Evolutionary conservation across 75 land plant genomes (phyloP).

Genomic region (Picea glauca): DNA sequence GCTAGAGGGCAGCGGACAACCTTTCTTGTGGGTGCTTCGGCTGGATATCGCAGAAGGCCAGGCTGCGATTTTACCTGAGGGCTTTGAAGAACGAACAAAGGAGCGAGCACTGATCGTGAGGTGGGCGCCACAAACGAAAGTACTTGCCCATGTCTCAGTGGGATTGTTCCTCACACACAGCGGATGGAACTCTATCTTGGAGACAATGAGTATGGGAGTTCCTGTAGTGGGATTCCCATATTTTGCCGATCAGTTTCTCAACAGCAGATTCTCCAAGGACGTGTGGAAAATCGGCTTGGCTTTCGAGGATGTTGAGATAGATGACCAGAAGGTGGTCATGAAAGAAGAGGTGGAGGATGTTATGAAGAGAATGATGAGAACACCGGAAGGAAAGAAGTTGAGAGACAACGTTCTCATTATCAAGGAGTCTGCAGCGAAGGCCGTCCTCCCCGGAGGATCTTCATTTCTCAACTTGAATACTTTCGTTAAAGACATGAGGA

Average conservation of each 20-base stretch:
- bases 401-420: not conserved
- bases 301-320: not conserved
- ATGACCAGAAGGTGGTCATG: not conserved
- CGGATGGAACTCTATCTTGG: slow-evolving; percentile 14
- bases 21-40: no score
- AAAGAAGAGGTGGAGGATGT: slow-evolving; percentile 14
- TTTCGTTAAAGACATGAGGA: no score
- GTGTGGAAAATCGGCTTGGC: slow-evolving; percentile 14
- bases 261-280: slow-evolving; percentile 13
- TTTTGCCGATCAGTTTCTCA: slow-evolving; percentile 6
- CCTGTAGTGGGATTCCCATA: slow-evolving; percentile 4
- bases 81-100: slow-evolving; percentile 3
- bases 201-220: slow-evolving; percentile 8
- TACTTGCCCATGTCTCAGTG: slow-evolving; percentile 12
- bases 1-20: no score
- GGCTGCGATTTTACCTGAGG: slow-evolving; percentile 1
- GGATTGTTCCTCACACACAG: slow-evolving; percentile 10
- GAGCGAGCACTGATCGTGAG: slow-evolving; percentile 1
- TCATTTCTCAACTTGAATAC: no score
- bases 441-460: no score
- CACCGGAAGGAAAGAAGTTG: slow-evolving; percentile 12
- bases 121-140: slow-evolving; percentile 11
- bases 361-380: slow-evolving; percentile 12
- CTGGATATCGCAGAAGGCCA: no score
- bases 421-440: no score